These are phyloP conservation scores for Penicillium salamii DNA, from an alignment of 495 filamentous ascomycete species.

Conservation along the genomic window DNA sequence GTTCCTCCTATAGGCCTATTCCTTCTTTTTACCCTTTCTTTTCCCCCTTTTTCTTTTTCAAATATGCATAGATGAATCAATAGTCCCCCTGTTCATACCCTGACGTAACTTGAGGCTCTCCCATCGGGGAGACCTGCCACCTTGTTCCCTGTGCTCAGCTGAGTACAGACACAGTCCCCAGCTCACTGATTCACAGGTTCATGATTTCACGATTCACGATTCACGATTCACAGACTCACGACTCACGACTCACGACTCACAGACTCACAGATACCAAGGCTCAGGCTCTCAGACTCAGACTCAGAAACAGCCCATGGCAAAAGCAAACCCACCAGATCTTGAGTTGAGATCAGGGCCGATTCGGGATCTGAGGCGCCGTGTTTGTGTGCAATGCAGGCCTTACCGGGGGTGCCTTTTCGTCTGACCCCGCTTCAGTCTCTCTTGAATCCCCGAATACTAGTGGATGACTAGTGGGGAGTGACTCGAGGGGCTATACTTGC, in stretches of 20 bases:
- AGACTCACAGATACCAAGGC: no score
- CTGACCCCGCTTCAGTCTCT: conserved; percentile 1
- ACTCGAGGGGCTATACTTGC: no score
- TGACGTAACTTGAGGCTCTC: neutral
- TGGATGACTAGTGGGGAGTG: no score
- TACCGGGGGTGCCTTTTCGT: neutral
- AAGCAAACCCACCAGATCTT: neutral
- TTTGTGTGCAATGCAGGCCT: neutral
- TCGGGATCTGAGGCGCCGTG: neutral
- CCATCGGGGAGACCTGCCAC: neutral
- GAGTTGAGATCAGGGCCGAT: neutral
- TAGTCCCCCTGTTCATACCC: neutral
- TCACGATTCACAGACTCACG: no score
- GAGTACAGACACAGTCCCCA: neutral
- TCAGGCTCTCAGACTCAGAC: no score
- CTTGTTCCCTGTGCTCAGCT: conserved; percentile 5
- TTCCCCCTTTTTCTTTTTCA: conserved; percentile 3
- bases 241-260: no score
- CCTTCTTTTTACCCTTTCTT: neutral
- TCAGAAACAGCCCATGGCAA: no score
- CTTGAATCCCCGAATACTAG: no score
- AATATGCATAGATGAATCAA: conserved; percentile 2
- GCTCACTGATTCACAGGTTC: no score
- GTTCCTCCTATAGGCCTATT: neutral
- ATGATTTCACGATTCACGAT: no score